Percentiles rank a stretch among this genome's conserved stretches.
phyloP scores from a whole-genome alignment of 2,329 filamentous ascomycete species.

The Penicillium sp. region DNA sequence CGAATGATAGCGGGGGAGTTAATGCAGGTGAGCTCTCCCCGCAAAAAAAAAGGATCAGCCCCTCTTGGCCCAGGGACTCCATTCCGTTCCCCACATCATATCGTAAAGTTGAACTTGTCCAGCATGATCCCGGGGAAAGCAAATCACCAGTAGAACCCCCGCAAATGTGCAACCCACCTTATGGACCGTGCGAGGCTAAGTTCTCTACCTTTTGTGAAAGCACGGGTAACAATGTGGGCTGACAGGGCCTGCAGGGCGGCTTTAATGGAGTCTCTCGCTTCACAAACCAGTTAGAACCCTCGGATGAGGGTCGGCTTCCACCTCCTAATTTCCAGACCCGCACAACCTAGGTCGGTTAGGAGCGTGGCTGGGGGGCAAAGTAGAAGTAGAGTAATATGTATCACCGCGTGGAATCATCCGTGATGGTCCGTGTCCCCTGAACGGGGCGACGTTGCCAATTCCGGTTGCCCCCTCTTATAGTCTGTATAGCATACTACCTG shows the following conservation, averaged over 20 bases:
- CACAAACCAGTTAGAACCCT: conserved; percentile 9
- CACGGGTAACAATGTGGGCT: conserved; percentile 2
- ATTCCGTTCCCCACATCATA: neutral
- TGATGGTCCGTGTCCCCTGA: conserved; percentile 26
- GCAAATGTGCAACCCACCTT: conserved; percentile 14
- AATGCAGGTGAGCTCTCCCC: conserved; percentile 21
- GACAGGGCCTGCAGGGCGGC: conserved; percentile 16
- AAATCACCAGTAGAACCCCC: conserved; percentile 1
- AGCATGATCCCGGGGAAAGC: neutral
- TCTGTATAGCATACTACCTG: neutral
- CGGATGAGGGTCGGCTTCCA: conserved; percentile 16
- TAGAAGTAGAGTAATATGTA: neutral
- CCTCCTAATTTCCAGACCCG: neutral
- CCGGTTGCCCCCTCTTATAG: conserved; percentile 10
- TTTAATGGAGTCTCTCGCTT: conserved; percentile 11
- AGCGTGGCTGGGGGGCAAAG: neutral
- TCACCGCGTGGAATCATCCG: neutral
- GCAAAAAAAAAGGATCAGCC: conserved; percentile 18
- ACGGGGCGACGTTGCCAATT: conserved; percentile 28
- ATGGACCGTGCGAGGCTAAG: conserved; percentile 15
- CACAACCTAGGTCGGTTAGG: neutral
- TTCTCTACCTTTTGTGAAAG: neutral
- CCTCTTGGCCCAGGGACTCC: neutral
- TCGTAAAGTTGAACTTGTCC: neutral
- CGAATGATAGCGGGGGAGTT: neutral